Evolutionary conservation across 2,329 filamentous ascomycete genomes (phyloP), one percentile per base, ranked within the genome.

Genomic region (Biscogniauxia mediterranea): DNA sequence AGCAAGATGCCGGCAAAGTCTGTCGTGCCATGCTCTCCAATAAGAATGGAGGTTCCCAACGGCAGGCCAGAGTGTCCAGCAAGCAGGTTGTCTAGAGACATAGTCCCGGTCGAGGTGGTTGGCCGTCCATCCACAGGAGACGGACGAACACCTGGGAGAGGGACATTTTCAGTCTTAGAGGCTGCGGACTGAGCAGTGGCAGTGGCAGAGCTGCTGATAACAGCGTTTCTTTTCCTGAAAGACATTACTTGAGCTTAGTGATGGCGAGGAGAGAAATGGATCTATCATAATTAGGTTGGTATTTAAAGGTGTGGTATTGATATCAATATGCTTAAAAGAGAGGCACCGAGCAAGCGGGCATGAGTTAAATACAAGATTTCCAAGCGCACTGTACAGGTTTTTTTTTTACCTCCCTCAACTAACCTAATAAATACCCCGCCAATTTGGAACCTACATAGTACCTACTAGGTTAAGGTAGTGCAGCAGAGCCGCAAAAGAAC

Each of bases 21-120:
- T 0, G 95, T 99, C 0, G 94, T 97, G 0, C 94, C 94, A 60
- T 88, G 89, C 71, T 99, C 95, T 72, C 94, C 91, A 32, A 97
- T 80, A 5, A 99, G 78, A 0, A 98, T 73, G 0, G 88, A 91
- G 19, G 86, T 92, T 0, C 95, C 95, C 6, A 98, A 81, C 0
- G 91, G 87, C 4, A 98, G 80, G 0, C 95, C 95, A 4, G 89
- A 85, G 78, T 98, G 94, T 0, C 94, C 93, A 50, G 92, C 92
- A 1, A 99, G 81, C 19, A 97, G 81, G 61, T 86, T 86, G 71
- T 99, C 95, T 50, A 99, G 80, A 19, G 93, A 96, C 3, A 87
- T 83, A 0, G 92, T 94, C 21, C 95, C 95, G 0, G 95, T 98
- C 0, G 95, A 99, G 1, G 91, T 98, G 7, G 92, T 96, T 46